phyloP scores from a whole-genome alignment of 495 filamentous ascomycete genomes.

The Hypoxylon subgilvum region DNA sequence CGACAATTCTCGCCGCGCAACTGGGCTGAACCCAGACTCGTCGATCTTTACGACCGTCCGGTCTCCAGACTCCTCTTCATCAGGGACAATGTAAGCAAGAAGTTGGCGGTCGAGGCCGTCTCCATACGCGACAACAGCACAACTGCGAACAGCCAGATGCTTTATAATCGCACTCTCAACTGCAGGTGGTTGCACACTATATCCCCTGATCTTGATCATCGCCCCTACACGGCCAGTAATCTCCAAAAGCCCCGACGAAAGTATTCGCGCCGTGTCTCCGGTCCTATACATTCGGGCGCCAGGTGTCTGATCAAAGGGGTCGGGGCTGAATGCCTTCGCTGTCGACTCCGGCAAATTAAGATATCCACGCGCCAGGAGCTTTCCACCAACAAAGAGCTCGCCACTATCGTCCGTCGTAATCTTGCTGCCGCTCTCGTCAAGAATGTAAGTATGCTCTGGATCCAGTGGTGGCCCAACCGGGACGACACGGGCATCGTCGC shows the following conservation, averaged over 20 bases:
- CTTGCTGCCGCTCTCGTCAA: constrained; percentile 61
- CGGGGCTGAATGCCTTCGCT: constrained; percentile 64
- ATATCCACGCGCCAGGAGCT: constrained; percentile 71
- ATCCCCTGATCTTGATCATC: constrained; percentile 72
- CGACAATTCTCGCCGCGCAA: constrained; percentile 60
- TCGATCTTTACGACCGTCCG: constrained; percentile 63
- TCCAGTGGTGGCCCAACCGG: constrained; percentile 68
- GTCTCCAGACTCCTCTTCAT: constrained; percentile 57
- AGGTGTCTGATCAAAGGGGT: constrained; percentile 49
- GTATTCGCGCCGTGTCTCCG: constrained; percentile 69
- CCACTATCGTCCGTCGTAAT: constrained; percentile 55
- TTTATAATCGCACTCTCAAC: constrained; percentile 66
- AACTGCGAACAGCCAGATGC: constrained; percentile 64
- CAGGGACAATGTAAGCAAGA: constrained; percentile 70
- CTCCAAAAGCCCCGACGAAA: constrained; percentile 67
- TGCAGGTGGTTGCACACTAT: constrained; percentile 70
- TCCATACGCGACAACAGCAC: constrained; percentile 65
- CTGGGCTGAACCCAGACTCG: constrained; percentile 64
- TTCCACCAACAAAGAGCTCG: constrained; percentile 73
- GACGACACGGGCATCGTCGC: constrained; percentile 53
- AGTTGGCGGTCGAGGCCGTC: constrained; percentile 70
- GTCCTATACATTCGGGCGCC: constrained; percentile 69
- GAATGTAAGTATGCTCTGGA: constrained; percentile 63
- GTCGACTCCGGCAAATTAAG: constrained; percentile 74
- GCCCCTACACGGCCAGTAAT: constrained; percentile 74